Base-by-base conservation (phyloP, 1,284 basidiomycete species). In the Cryptococcus jaspeensis region DNA sequence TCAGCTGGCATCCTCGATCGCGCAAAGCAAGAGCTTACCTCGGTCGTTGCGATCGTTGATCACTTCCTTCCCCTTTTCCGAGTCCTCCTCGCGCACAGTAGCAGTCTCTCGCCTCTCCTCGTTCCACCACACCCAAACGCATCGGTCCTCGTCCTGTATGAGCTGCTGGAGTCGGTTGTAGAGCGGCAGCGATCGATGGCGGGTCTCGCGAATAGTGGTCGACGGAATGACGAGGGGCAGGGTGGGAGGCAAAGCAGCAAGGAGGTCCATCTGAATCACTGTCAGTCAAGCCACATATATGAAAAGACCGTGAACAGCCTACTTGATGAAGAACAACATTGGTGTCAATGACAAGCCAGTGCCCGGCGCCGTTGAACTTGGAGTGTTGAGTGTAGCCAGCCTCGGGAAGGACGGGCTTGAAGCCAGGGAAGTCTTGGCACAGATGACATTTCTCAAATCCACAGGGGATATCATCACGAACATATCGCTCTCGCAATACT, bases 311-410 rank as follows among this genome's bases (percentile, higher is more conserved):
- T n/a, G n/a, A n/a, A n/a, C n/a, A 36, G 78, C 83, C 43, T 52
- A 88, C 89, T 81, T 97, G 93, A 41, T 92, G 86, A 12, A 99
- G 81, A 65, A 98, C 91, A 7, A 97, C 85, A 76, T 99, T 99
- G 23, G 96, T 98, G 76, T 99, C 96, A 15, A 95, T 88, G 5
- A 99, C 80, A 32, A 98, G 75, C 74, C 88, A 94, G 72, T 97
- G 91, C 0, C 89, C 76, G 22, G 67, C 56, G 20, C 59, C 62
- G 18, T 57, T 60, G 58, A 66, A 73, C 52, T 70, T 70, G 70
- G 69, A 45, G 79, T 80, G 76, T 85, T 78, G 74, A 6, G 74
- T 67, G 50, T 83, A 83, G 7, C 87, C 87, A 2, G 74, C 65
- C 22, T 66, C 67, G 42, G 84, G 86, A 22, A 86, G 81, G 46